Conservation (phyloP, 2,329 filamentous ascomycete genomes). For the Davidsoniella australis region DNA sequence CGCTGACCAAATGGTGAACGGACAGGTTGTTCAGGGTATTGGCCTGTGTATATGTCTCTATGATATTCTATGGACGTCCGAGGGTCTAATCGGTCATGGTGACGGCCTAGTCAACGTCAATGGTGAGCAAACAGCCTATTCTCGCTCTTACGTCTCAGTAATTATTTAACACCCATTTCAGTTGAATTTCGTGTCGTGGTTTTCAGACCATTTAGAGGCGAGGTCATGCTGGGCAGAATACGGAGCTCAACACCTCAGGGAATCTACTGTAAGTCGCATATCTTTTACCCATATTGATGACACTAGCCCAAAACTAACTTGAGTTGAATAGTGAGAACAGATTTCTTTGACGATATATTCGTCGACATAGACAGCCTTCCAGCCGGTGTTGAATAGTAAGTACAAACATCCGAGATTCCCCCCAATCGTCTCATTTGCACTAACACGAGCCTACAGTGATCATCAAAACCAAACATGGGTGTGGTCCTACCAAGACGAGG, state of each 20-base stretch:
- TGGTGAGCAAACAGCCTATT: slow-evolving; percentile 30
- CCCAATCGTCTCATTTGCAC: slow-evolving; percentile 15
- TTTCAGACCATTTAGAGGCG: slow-evolving; percentile 89
- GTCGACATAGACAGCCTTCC: slow-evolving; percentile 60
- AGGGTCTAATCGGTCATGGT: slow-evolving; percentile 85
- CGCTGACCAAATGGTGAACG: neutral
- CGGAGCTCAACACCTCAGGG: slow-evolving; percentile 54
- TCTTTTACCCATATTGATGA: neutral
- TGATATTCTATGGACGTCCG: slow-evolving; percentile 74
- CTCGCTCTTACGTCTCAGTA: slow-evolving; percentile 12
- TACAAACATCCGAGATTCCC: slow-evolving; percentile 12
- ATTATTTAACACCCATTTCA: slow-evolving; percentile 20
- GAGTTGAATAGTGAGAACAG: slow-evolving; percentile 40
- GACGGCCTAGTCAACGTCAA: slow-evolving; percentile 89
- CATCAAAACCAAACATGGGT: slow-evolving; percentile 66
- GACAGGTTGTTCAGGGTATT: slow-evolving; percentile 72
- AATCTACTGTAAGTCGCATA: slow-evolving; percentile 42
- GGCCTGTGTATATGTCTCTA: slow-evolving; percentile 89
- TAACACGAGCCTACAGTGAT: slow-evolving; percentile 32
- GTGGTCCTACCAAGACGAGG: slow-evolving; percentile 52
- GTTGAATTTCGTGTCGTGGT: slow-evolving; percentile 88
- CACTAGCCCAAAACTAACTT: slow-evolving; percentile 9
- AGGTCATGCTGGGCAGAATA: slow-evolving; percentile 77
- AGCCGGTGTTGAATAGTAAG: slow-evolving; percentile 60
- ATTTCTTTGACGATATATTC: slow-evolving; percentile 90